Base-by-base conservation (phyloP, 2,329 filamentous ascomycete genomes). In the Fusarium proliferatum region DNA sequence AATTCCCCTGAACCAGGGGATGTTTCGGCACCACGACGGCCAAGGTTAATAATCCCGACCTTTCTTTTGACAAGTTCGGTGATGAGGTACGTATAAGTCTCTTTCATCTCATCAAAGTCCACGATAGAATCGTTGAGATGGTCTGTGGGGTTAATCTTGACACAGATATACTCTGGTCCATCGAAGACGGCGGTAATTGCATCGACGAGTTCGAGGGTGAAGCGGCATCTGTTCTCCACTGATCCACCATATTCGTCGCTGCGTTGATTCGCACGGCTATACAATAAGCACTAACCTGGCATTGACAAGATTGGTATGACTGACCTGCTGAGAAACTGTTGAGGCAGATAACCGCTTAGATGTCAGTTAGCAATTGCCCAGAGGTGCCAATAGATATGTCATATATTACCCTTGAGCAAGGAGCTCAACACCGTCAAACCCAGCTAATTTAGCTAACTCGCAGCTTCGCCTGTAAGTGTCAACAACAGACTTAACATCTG, bases 51-150 rank as follows among this genome's bases (percentile, higher is more conserved):
- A 4, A 68, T 39, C 0, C 53, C 65, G 3, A 68, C 61, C 2
- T 59, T 55, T 15, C 39, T 36, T 5, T 42, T 60, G 2, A 65
- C 61, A 16, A 65, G 39, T 3, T 68, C 53, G 2, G 38, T 28
- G 34, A 69, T 69, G 4, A 57, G 42, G 5, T 62, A 59, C 1
- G 7, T 39, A 19, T 62, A 69, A 1, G 23, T 48, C 19, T 62
- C 57, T 4, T 56, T 33, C 41, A 69, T 41, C 13, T 67, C 57
- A 2, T 34, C 39, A 26, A 62, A 63, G 4, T 21, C 6, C 5
- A 69, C 52, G 5, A 48, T 33, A 19, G 64, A 69, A 16, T 69
- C 67, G 17, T 69, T 69, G 26, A 56, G 51, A 21, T 57, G 34
- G 4, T 67, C 58, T 6, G 67, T 62, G 0, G 63, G 57, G n/a